Evolutionary conservation across 148 eudicot genomes (phyloP), one percentile per base, ranked within the genome.

Genomic region (Linanthus parryae): DNA sequence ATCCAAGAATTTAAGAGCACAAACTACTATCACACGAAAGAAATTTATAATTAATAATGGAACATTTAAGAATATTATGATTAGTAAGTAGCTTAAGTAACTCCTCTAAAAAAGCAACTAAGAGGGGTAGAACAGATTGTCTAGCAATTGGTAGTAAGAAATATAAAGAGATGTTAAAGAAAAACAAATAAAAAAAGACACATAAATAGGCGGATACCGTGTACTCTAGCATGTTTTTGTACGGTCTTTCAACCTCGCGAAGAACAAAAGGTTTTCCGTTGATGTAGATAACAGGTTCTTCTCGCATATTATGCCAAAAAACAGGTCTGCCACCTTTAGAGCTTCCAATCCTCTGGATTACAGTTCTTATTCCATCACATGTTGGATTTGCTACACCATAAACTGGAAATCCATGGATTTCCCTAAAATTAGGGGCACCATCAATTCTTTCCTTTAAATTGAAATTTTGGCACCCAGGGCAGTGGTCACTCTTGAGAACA

Each of bases 221-320:
- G 63, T 90, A 90, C 69, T 90, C 97, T 53, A 80, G 75, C 97
- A 90, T 90, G 72, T 90, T 90, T 48, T 90, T 90, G 63, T 83
- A 90, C 41, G 97, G 97, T 55, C 97, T 80, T 71, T 90, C 97
- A 63, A 90, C 95, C 72, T 90, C 97, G 74, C 97, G 97, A 54
- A 90, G 97, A 54, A 90, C 97, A 70, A 90, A 90, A 21, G 97
- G 97, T 64, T 80, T 85, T 34, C 97, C 97, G 58, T 85, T 90
- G 22, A 90, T 90, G 78, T 90, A 90, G 60, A 90, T 78, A 55
- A 90, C 95, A 58, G 95, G 97, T 68, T 90, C 97, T 69, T 90
- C 97, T 71, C 97, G 75, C 97, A 90, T 90, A 64, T 90, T 90
- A 71, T 90, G 97, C 97, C 97, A 90, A 60, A 85, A 74, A 48